phyloP scores from a whole-genome alignment of 2,329 filamentous ascomycete species.

The Endothia cerciana region DNA sequence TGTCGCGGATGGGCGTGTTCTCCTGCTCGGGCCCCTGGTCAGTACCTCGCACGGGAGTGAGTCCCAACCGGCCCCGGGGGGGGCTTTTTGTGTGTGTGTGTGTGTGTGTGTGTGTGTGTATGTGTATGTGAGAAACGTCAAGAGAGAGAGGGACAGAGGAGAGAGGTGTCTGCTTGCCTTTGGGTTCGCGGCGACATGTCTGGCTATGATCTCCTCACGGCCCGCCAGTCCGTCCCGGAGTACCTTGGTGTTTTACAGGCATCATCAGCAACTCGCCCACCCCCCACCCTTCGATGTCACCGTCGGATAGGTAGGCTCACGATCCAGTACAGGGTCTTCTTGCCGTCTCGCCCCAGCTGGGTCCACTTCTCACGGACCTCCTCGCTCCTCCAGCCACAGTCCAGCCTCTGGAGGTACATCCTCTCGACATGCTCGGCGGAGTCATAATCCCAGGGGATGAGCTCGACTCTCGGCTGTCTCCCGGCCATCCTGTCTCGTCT shows the following conservation, averaged over 20 bases:
- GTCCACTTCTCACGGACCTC: constrained; percentile 41
- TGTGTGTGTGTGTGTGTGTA: too few species aligned
- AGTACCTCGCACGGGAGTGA: background rate
- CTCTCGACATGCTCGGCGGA: constrained; percentile 45
- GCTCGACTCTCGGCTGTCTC: constrained; percentile 34
- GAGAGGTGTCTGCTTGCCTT: constrained; percentile 32
- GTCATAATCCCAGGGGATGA: constrained; percentile 50
- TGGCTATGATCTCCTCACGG: constrained; percentile 36
- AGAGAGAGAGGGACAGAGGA: background rate
- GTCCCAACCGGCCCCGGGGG: too few species aligned
- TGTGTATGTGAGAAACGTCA: background rate
- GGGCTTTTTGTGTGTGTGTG: background rate
- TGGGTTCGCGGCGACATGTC: constrained; percentile 38
- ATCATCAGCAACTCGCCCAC: background rate
- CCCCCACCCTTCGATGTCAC: background rate
- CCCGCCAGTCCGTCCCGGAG: constrained; percentile 38
- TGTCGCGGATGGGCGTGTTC: constrained; percentile 40
- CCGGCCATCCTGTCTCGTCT: constrained; percentile 10
- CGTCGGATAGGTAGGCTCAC: constrained; percentile 35
- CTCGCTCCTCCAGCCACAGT: constrained; percentile 49
- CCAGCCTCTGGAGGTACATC: constrained; percentile 48
- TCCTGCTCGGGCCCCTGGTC: constrained; percentile 35
- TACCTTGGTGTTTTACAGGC: constrained; percentile 32
- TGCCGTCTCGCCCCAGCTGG: constrained; percentile 39
- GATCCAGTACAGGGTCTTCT: constrained; percentile 46